phyloP scores from a whole-genome alignment of 345 rosid genomes.

The Erysimum cheiranthoides region DNA sequence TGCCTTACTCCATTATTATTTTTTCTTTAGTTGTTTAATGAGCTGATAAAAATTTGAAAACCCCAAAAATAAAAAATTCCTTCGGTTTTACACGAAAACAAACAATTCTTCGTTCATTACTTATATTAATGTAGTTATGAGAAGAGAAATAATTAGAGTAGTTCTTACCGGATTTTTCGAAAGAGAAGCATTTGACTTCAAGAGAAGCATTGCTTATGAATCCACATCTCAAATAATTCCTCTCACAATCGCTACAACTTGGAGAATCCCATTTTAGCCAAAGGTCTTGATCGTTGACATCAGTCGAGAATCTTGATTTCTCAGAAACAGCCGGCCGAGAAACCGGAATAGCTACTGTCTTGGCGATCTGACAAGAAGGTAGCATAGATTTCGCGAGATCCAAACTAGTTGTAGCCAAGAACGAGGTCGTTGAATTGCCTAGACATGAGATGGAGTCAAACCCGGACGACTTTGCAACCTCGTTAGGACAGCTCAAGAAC shows the following conservation, averaged over 20 bases:
- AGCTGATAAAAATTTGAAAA: slow-evolving; percentile 17
- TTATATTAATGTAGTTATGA: not conserved
- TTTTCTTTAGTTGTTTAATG: slow-evolving; percentile 15
- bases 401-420: slow-evolving; percentile 59
- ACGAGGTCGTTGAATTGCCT: slow-evolving; percentile 59
- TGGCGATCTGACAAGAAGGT: slow-evolving; percentile 47
- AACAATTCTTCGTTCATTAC: not conserved
- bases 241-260: slow-evolving; percentile 63
- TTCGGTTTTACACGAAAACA: slow-evolving; percentile 9
- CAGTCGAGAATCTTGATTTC: slow-evolving; percentile 47
- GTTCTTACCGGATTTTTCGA: slow-evolving; percentile 46
- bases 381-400: slow-evolving; percentile 43
- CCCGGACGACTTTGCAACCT: slow-evolving; percentile 42
- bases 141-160: slow-evolving; percentile 1
- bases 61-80: not conserved
- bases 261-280: slow-evolving; percentile 64
- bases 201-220: slow-evolving; percentile 46
- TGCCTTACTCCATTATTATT: slow-evolving; percentile 3
- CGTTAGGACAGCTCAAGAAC: slow-evolving; percentile 69
- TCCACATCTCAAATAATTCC: slow-evolving; percentile 59
- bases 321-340: slow-evolving; percentile 41
- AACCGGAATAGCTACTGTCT: slow-evolving; percentile 54
- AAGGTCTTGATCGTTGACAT: slow-evolving; percentile 54
- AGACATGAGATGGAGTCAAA: slow-evolving; percentile 58
- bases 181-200: slow-evolving; percentile 55